phyloP scores from a whole-genome alignment of 2,329 filamentous ascomycete species.

The Colletotrichum sp. region DNA sequence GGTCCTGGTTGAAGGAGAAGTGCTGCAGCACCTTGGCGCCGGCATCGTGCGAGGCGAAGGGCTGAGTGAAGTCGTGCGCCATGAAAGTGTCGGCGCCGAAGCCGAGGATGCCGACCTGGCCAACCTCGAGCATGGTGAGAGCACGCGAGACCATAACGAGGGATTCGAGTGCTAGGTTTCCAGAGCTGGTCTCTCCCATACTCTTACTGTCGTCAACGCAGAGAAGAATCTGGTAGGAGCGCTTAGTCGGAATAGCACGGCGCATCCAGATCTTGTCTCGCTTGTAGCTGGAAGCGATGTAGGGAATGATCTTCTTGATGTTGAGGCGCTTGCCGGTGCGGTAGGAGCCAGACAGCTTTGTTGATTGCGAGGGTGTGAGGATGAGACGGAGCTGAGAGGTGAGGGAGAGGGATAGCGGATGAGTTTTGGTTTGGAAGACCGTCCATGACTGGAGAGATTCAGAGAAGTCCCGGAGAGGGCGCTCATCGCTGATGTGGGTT shows the following conservation, averaged over 20 bases:
- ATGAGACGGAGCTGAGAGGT: conserved; percentile 96
- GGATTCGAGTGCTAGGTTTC: conserved; percentile 87
- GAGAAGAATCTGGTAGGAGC: conserved; percentile 95
- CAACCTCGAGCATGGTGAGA: conserved; percentile 91
- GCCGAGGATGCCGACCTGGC: conserved; percentile 88
- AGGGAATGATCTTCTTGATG: conserved; percentile 99
- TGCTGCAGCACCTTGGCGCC: conserved; percentile 84
- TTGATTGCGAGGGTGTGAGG: conserved; percentile 90
- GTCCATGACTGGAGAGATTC: conserved; percentile 80
- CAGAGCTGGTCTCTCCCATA: conserved; percentile 84
- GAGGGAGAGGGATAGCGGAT: conserved; percentile 83
- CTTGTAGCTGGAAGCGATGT: conserved; percentile 98
- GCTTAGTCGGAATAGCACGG: conserved; percentile 86
- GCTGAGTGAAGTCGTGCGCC: conserved; percentile 82
- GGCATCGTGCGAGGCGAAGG: conserved; percentile 78
- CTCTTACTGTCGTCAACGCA: conserved; percentile 95
- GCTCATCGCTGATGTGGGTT: conserved; percentile 68
- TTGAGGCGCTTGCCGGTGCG: conserved; percentile 97
- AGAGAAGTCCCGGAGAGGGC: conserved; percentile 50
- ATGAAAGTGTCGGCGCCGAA: conserved; percentile 86
- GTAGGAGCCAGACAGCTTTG: conserved; percentile 95
- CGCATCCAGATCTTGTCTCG: conserved; percentile 99
- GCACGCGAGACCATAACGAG: conserved; percentile 89
- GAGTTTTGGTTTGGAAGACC: conserved; percentile 82
- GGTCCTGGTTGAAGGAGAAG: conserved; percentile 84